These are phyloP conservation scores for Sophora flavescens DNA, from an alignment of 306 rosid species.

Conservation along the genomic window DNA sequence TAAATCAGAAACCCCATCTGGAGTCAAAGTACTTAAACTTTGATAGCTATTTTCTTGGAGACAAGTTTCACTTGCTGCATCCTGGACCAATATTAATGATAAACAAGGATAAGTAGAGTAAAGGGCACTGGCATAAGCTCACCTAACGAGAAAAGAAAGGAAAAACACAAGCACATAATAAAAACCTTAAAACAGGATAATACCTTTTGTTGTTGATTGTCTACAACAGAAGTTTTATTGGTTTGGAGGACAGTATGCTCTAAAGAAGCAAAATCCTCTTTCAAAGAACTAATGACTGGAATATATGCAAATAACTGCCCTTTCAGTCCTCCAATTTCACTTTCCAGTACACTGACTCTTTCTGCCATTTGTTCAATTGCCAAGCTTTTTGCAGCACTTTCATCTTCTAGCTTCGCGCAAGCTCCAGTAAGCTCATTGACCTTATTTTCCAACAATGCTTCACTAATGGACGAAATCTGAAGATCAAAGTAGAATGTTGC, in stretches of 20 bases:
- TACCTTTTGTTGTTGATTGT: constrained; percentile 62
- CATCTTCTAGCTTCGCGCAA: constrained; percentile 72
- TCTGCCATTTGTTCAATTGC: constrained; percentile 70
- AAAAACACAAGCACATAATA: constrained; percentile 7
- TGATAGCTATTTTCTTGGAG: constrained; percentile 51
- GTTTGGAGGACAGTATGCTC: constrained; percentile 65
- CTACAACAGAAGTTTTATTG: constrained; percentile 45
- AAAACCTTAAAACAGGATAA: constrained; percentile 31
- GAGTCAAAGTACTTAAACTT: constrained; percentile 39
- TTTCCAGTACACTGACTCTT: constrained; percentile 65
- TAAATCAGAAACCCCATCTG: constrained; percentile 71
- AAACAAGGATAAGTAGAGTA: constrained; percentile 44
- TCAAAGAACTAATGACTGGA: constrained; percentile 79
- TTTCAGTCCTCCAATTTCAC: constrained; percentile 74
- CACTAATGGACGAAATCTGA: constrained; percentile 82
- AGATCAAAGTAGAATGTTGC: constrained; percentile 88
- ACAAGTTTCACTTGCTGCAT: constrained; percentile 44
- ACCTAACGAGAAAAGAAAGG: constrained; percentile 21
- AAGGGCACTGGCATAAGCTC: constrained; percentile 7
- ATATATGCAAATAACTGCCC: constrained; percentile 72
- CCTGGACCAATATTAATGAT: constrained; percentile 60
- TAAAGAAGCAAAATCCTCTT: constrained; percentile 77
- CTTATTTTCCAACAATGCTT: constrained; percentile 83
- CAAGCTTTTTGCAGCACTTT: constrained; percentile 63
- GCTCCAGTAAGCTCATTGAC: constrained; percentile 80